Evolutionary conservation across 2,329 filamentous ascomycete genomes (phyloP).

Genomic region (Colletotrichum spaethianum): DNA sequence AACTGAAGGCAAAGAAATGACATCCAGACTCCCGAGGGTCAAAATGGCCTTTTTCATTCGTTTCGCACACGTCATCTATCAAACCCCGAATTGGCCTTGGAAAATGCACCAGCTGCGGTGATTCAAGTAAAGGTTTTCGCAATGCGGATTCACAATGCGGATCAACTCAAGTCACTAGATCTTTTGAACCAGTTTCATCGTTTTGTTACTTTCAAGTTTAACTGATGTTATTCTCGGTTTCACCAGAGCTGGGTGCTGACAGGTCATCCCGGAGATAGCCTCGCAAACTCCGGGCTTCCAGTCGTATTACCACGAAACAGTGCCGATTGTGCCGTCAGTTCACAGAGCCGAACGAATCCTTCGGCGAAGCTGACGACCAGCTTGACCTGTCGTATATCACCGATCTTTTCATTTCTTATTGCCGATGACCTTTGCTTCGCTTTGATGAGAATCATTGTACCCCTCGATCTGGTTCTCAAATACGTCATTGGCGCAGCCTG

Average conservation of each 20-base stretch:
- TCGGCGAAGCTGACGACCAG: not conserved
- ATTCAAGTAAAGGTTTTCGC: not conserved
- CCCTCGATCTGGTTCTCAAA: not conserved
- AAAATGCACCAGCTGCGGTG: too few species aligned
- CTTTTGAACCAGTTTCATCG: not conserved
- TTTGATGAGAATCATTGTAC: not conserved
- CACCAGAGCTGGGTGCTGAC: constrained; percentile 9
- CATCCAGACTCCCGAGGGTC: not conserved
- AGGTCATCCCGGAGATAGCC: not conserved
- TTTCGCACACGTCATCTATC: too few species aligned
- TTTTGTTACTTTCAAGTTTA: not conserved
- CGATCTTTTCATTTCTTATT: not conserved
- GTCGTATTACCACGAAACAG: not conserved
- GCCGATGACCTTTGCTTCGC: not conserved
- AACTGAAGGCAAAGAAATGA: constrained; percentile 43
- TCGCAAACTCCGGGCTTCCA: constrained; percentile 22
- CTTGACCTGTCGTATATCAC: not conserved
- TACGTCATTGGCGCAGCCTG: constrained; percentile 14
- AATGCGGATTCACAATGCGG: not conserved
- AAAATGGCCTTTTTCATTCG: too few species aligned
- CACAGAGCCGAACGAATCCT: not conserved
- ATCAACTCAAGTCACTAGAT: too few species aligned
- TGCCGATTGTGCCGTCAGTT: constrained; percentile 1
- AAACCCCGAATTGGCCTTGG: not conserved
- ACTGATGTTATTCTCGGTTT: not conserved